These are phyloP conservation scores for Emmonsiellopsis sp. DNA, from an alignment of 2,329 filamentous ascomycete genomes.

Conservation along the genomic window DNA sequence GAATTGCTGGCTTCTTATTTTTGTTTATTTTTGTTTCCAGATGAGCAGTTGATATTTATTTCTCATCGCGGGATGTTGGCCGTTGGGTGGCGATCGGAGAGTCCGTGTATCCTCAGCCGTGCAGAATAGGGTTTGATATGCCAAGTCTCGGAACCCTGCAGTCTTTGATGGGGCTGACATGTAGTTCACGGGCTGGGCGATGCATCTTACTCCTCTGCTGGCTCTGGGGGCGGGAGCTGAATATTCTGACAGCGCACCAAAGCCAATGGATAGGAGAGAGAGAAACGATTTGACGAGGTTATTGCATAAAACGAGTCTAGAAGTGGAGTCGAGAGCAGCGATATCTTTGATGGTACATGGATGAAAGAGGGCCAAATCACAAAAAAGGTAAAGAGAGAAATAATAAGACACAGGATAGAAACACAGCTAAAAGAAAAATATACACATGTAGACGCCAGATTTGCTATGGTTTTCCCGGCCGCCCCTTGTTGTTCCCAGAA, in stretches of 20 bases:
- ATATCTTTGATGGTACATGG: constrained; percentile 1
- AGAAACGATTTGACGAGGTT: background rate
- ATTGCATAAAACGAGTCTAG: constrained; percentile 4
- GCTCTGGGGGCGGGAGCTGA: no score
- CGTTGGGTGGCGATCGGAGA: no score
- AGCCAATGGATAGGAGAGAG: background rate
- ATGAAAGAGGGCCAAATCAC: background rate
- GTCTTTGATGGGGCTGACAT: no score
- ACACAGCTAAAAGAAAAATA: background rate
- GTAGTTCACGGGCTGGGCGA: no score
- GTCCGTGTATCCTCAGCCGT: no score
- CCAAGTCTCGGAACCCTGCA: no score
- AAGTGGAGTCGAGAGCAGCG: constrained; percentile 6
- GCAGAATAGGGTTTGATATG: no score
- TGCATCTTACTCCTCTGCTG: no score
- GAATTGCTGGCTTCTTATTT: no score
- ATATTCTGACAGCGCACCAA: background rate
- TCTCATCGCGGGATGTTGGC: no score
- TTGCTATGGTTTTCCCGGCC: constrained; percentile 2
- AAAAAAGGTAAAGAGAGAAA: constrained; percentile 1
- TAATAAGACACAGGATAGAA: background rate
- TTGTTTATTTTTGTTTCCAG: no score
- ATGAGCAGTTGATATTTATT: no score
- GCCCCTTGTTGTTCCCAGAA: constrained; percentile 2
- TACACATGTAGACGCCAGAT: constrained; percentile 4